Evolutionary conservation across 2,329 filamentous ascomycete genomes (phyloP).

Genomic region (Colletotrichum echinochloae): DNA sequence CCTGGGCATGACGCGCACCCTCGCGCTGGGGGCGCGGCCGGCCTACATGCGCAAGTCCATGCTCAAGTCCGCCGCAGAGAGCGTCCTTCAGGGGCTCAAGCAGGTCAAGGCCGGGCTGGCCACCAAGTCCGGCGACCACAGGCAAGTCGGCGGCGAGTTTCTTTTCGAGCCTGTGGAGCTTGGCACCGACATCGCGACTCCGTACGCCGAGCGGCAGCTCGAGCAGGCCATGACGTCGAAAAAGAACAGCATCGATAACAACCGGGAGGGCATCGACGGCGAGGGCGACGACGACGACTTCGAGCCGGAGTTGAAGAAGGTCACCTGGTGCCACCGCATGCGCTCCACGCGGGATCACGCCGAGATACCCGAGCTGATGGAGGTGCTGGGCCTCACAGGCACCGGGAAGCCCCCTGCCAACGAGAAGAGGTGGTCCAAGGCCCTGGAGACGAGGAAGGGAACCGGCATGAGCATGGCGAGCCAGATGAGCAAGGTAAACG

Average conservation of each 20-base stretch:
- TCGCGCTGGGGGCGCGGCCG: slow-evolving; percentile 69
- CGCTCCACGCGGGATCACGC: slow-evolving; percentile 81
- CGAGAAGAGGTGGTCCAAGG: slow-evolving; percentile 60
- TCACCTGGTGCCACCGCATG: slow-evolving; percentile 88
- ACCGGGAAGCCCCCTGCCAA: slow-evolving; percentile 51
- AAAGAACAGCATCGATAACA: slow-evolving; percentile 17
- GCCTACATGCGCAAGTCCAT: slow-evolving; percentile 72
- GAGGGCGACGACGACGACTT: slow-evolving; percentile 45
- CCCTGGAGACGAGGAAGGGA: slow-evolving; percentile 63
- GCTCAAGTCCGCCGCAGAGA: slow-evolving; percentile 61
- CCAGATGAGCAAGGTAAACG: slow-evolving; percentile 60
- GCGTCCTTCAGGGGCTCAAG: slow-evolving; percentile 70
- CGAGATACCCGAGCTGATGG: slow-evolving; percentile 75
- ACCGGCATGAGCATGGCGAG: slow-evolving; percentile 64
- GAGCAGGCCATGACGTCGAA: slow-evolving; percentile 39
- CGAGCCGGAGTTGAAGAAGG: slow-evolving; percentile 65
- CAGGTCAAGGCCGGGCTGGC: slow-evolving; percentile 68
- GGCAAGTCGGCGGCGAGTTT: slow-evolving; percentile 82
- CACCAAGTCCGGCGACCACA: slow-evolving; percentile 72
- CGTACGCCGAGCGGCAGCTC: slow-evolving; percentile 51
- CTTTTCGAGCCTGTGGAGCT: slow-evolving; percentile 72
- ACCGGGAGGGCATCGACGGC: slow-evolving; percentile 35
- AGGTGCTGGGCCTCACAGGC: slow-evolving; percentile 69
- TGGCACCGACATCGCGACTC: slow-evolving; percentile 59
- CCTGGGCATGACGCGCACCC: slow-evolving; percentile 76